phyloP scores from a whole-genome alignment of 306 rosid genomes.

The Gynostemma pentaphyllum region DNA sequence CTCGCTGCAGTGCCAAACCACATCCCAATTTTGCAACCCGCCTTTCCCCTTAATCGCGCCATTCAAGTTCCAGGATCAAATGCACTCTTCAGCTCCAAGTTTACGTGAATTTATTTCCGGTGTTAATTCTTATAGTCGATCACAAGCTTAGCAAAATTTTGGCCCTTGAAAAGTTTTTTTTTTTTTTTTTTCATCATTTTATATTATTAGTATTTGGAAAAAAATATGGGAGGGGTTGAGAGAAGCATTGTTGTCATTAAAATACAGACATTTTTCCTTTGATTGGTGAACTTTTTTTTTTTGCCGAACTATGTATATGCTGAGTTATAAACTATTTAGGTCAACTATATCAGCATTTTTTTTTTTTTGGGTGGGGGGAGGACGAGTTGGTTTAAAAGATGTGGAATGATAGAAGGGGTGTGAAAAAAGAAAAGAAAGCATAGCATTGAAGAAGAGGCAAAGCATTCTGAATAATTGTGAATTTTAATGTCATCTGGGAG shows the following conservation, averaged over 20 bases:
- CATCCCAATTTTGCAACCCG: slow-evolving; percentile 47
- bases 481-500: no score
- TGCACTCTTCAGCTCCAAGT: slow-evolving; percentile 30
- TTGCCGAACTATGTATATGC: slow-evolving; percentile 1
- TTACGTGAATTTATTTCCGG: slow-evolving; percentile 19
- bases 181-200: not conserved
- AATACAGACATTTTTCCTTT: not conserved
- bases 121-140: not conserved
- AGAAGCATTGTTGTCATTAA: slow-evolving; percentile 1
- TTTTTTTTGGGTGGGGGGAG: not conserved
- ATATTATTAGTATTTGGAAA: not conserved
- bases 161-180: not conserved
- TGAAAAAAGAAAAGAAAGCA: not conserved
- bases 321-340: not conserved
- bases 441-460: not conserved
- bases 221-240: not conserved
- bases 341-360: not conserved
- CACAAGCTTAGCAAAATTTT: slow-evolving; percentile 7
- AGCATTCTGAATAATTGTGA: not conserved
- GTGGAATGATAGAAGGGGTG: not conserved
- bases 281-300: not conserved
- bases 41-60: slow-evolving; percentile 35
- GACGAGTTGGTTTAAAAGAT: not conserved
- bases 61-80: slow-evolving; percentile 47
- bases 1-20: slow-evolving; percentile 44